Evolutionary conservation across 768 basidiomycete genomes (phyloP), one percentile per base, ranked within the genome.

Genomic region (Trametes cinnabarina): DNA sequence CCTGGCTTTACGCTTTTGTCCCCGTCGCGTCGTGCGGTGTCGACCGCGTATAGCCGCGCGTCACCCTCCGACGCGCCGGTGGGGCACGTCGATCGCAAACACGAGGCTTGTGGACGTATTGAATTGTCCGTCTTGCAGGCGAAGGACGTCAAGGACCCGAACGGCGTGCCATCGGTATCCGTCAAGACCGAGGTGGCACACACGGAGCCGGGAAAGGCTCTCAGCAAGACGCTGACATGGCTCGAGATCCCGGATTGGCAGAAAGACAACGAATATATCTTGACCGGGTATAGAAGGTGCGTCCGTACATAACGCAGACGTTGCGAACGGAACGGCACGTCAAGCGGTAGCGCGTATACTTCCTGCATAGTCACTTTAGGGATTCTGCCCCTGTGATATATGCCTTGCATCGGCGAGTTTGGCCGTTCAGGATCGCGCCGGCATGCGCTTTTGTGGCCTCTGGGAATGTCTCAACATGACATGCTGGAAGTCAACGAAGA

Each of bases 201-300:
- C 19, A 47, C 32, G 40, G 35, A 44, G 8, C 30, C 20, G 22
- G 39, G 25, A 19, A 47, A 52, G 26, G 2, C 26, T 26, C 19
- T 9, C n/a, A 40, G 47, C 25, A 57, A 46, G 44, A 80, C 76
- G n/a, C 60, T 81, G 34, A 68, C 73, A 12, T 90, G 84, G 84
- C 58, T 67, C 23, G 82, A 87, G 54, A 74, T 90, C 42, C 82
- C 85, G 39, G 78, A 79, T 32, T 92, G 87, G 87, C 83, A 84
- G 70, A 79, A 74, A 62, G 85, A 90, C 71, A 91, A 90, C 64
- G 86, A 89, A 63, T 87, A 82, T 66, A 89, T 91, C 58, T 37
- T 85, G 56, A 72, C 71, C 34, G 90, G 90, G 2, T 90, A 91
- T 68, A 77, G 88, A 72, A 76, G 82, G 90, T 88, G 65, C 51